Base-by-base conservation (phyloP, 169 alveolate genomes). In the Babesia sp. region DNA sequence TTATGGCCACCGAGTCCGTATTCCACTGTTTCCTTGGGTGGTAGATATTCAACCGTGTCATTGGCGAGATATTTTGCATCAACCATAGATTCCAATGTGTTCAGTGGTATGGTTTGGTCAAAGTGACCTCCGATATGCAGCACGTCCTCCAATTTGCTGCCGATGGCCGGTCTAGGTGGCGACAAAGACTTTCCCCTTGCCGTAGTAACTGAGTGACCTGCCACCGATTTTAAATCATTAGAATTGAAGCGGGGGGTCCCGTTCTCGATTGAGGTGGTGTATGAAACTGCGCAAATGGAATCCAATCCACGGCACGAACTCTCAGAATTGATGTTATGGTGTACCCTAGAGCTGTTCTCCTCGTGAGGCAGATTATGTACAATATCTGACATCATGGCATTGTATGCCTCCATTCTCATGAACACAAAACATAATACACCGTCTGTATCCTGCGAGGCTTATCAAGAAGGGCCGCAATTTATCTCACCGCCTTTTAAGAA, bases 1-100 rank as follows among this genome's bases (percentile, higher is more conserved):
- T 64, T 16, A 26, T 22, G 9, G 50, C 16, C 34, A 12, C 42
- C 22, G 48, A 26, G 24, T 26, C 58, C 31, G 20, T 33, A 51
- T 22, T 56, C 57, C 53, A 53, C 55, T 8, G 68, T 20, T 54
- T 22, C 53, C 45, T 56, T 69, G 4, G 63, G 39, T 14, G 31
- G 53, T 5, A 8, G 20, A 29, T 29, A 22, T 2, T 36, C 68
- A 20, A 55, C n/a, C 14, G 31, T 69, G 46, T 42, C 79, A 55
- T 69, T 55, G 22, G 53, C 4, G 3, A 9, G 24, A 55, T 54
- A 9, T 56, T 64, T 45, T 22, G n/a, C 4, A 64, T 36, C 20
- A 3, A 29, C 36, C n/a, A 20, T n/a, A 2, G 29, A 24, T 45
- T 16, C 74, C 54, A 48, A 9, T 1, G 34, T 2, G 41, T 33